Evolutionary conservation across 2,329 filamentous ascomycete species (phyloP).

Genomic region (Stachybotrys chartarum): DNA sequence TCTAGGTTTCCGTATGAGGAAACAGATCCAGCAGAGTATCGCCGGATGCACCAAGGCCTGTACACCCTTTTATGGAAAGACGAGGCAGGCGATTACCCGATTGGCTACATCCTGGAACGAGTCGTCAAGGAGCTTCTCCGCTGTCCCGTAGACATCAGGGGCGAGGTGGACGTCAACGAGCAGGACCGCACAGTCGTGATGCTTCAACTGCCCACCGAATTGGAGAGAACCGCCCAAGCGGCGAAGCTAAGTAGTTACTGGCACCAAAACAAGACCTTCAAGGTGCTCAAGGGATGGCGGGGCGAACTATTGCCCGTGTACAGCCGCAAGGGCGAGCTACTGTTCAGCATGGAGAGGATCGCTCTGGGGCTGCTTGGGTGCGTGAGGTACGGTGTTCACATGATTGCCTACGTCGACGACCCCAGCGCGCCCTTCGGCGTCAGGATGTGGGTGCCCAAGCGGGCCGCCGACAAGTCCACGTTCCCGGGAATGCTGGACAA

Average conservation of each 20-base stretch:
- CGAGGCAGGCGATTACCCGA: conserved; percentile 52
- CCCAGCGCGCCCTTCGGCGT: conserved; percentile 42
- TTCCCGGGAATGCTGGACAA: conserved; percentile 94
- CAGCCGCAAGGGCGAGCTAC: conserved; percentile 49
- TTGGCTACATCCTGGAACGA: conserved; percentile 52
- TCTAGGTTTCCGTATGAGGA: conserved; percentile 71
- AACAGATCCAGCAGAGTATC: conserved; percentile 49
- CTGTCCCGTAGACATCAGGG: conserved; percentile 42
- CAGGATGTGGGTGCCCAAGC: conserved; percentile 76
- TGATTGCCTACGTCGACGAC: conserved; percentile 62
- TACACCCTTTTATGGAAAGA: conserved; percentile 60
- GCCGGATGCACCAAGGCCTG: conserved; percentile 50
- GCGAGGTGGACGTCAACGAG: conserved; percentile 55
- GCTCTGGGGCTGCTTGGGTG: conserved; percentile 69
- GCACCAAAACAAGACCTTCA: conserved; percentile 64
- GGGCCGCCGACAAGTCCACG: conserved; percentile 72
- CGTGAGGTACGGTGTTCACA: conserved; percentile 73
- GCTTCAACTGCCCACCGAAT: conserved; percentile 49
- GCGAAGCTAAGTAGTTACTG: conserved; percentile 57
- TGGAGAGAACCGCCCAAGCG: conserved; percentile 52
- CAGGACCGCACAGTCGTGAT: conserved; percentile 56
- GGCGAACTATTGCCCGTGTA: conserved; percentile 77
- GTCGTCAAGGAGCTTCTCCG: conserved; percentile 42
- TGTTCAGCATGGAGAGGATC: conserved; percentile 72
- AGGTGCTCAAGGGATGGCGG: conserved; percentile 71